phyloP scores from a whole-genome alignment of 352 stramenopile genomes.

The Phytophthora palmivora region DNA sequence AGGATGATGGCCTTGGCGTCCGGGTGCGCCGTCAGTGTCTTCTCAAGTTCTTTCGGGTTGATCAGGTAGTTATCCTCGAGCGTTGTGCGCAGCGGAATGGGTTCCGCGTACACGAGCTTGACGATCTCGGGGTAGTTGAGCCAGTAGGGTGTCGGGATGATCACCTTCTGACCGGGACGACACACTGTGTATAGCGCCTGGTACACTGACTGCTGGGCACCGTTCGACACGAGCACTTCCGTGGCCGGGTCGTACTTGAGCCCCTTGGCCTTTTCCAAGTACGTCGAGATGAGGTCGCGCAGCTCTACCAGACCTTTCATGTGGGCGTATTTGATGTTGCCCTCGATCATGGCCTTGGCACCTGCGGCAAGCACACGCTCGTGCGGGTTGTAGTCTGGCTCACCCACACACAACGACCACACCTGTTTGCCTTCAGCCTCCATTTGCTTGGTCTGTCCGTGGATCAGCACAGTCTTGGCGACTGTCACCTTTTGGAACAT shows the following conservation, averaged over 20 bases:
- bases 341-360: constrained; percentile 59
- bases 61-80: constrained; percentile 59
- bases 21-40: constrained; percentile 71
- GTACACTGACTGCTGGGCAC: constrained; percentile 95
- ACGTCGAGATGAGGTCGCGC: constrained; percentile 87
- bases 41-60: constrained; percentile 80
- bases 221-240: constrained; percentile 97
- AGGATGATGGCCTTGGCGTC: constrained; percentile 93
- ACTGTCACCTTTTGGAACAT: constrained; percentile 86
- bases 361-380: constrained; percentile 90
- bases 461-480: constrained; percentile 94
- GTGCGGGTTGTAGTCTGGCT: constrained; percentile 95
- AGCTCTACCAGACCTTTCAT: constrained; percentile 92
- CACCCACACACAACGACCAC: constrained; percentile 94
- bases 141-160: constrained; percentile 97
- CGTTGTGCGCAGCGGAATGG: constrained; percentile 90
- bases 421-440: constrained; percentile 93
- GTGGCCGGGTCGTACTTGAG: constrained; percentile 86
- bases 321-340: constrained; percentile 95
- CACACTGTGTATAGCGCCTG: constrained; percentile 92
- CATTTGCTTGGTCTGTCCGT: constrained; percentile 95
- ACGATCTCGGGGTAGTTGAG: constrained; percentile 97
- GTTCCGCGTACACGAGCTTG: constrained; percentile 85
- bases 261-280: constrained; percentile 91
- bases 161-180: constrained; percentile 92